phyloP scores from a whole-genome alignment of 2,329 filamentous ascomycete genomes.

The Colletotrichum sp. region DNA sequence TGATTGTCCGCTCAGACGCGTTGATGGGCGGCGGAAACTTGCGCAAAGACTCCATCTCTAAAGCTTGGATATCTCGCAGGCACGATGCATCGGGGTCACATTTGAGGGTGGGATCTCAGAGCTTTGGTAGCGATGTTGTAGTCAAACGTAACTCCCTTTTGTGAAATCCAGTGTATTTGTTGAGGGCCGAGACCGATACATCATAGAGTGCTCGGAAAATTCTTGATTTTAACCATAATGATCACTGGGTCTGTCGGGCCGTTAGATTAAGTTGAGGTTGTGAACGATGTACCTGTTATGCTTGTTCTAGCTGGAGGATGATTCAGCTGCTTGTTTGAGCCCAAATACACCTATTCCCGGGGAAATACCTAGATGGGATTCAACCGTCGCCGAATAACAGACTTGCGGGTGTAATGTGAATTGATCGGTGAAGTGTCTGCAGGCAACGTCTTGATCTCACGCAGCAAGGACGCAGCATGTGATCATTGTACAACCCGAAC shows the following conservation, averaged over 20 bases:
- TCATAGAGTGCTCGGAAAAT: neutral
- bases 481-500: neutral
- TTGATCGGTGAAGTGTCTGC: neutral
- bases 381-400: neutral
- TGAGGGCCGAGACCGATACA: neutral
- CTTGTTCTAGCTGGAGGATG: neutral
- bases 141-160: neutral
- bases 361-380: neutral
- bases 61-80: neutral
- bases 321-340: neutral
- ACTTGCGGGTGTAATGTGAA: neutral
- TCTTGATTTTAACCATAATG: neutral
- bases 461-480: neutral
- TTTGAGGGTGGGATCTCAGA: neutral
- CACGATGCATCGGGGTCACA: neutral
- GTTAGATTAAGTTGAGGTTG: neutral
- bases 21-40: neutral
- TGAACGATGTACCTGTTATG: neutral
- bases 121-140: neutral
- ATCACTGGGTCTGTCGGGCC: neutral
- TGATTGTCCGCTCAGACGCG: neutral
- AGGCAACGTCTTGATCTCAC: neutral
- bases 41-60: neutral
- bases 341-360: neutral
- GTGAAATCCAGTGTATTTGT: rapidly evolving